Evolutionary conservation across 768 basidiomycete species (phyloP).

Genomic region (Lentinula sp.): DNA sequence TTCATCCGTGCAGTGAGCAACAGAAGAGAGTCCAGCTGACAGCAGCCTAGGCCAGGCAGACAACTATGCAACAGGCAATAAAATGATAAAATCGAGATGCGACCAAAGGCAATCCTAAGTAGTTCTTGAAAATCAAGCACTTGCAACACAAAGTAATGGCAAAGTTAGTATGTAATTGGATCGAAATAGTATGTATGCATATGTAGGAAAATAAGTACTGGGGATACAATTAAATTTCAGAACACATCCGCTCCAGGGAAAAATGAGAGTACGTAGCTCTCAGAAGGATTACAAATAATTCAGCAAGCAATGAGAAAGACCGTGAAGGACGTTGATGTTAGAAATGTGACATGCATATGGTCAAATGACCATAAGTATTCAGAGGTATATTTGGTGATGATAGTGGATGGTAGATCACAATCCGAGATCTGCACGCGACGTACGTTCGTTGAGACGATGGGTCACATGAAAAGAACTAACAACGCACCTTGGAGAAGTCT

Average conservation of each 20-base stretch:
- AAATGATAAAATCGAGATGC: no score
- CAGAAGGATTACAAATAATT: background rate
- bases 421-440: constrained; percentile 33
- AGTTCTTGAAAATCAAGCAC: background rate
- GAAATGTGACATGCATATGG: background rate
- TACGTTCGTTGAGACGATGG: background rate
- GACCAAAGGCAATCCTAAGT: background rate
- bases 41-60: no score
- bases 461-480: constrained; percentile 6
- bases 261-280: background rate
- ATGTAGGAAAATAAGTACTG: background rate
- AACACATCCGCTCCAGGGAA: constrained; percentile 3
- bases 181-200: background rate
- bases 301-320: background rate
- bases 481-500: constrained; percentile 65
- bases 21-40: no score
- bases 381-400: background rate
- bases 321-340: background rate
- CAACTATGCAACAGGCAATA: no score
- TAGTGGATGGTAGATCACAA: constrained; percentile 24
- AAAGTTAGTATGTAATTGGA: constrained; percentile 6
- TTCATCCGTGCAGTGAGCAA: no score
- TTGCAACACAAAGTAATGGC: background rate
- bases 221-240: constrained; percentile 2
- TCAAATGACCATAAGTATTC: background rate